Conservation (phyloP, 257 asterid genomes). For the Scutellaria baicalensis region DNA sequence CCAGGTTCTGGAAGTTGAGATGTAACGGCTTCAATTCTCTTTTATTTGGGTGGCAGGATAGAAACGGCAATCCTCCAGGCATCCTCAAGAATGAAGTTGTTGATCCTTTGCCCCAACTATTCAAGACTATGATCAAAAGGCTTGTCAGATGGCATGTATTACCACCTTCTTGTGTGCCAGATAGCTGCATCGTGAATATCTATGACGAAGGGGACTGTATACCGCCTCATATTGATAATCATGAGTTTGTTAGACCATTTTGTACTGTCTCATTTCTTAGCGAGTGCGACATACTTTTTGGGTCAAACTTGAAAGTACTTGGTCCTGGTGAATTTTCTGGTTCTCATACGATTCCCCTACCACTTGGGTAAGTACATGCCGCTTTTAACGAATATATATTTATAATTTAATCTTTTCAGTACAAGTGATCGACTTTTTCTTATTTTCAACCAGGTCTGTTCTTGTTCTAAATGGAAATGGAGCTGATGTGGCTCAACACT, state of each 20-base stretch:
- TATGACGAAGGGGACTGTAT: constrained; percentile 87
- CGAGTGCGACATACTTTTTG: constrained; percentile 71
- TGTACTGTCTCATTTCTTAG: constrained; percentile 78
- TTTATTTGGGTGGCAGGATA: constrained; percentile 40
- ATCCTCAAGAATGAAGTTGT: constrained; percentile 54
- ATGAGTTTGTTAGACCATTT: constrained; percentile 79
- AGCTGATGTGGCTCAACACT: constrained; percentile 85
- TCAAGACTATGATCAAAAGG: constrained; percentile 66
- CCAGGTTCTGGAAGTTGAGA: neutral
- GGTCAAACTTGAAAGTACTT: constrained; percentile 47
- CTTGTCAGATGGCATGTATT: constrained; percentile 67
- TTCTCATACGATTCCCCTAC: constrained; percentile 49
- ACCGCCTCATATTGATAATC: constrained; percentile 92
- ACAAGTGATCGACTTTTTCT: neutral
- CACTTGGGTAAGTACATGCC: constrained; percentile 55
- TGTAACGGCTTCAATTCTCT: neutral
- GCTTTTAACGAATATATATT: neutral
- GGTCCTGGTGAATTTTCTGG: constrained; percentile 83
- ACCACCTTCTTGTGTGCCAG: constrained; percentile 76
- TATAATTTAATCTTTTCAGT: neutral
- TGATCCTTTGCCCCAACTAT: constrained; percentile 67
- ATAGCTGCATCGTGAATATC: constrained; percentile 87
- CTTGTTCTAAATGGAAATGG: constrained; percentile 72
- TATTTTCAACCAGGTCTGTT: constrained; percentile 51
- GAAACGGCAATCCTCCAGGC: constrained; percentile 79